A percentile compares a stretch with the other conserved stretches of the same genome.
Conservation (phyloP, 2,329 filamentous ascomycete species). For the Diaporthe capsici region DNA sequence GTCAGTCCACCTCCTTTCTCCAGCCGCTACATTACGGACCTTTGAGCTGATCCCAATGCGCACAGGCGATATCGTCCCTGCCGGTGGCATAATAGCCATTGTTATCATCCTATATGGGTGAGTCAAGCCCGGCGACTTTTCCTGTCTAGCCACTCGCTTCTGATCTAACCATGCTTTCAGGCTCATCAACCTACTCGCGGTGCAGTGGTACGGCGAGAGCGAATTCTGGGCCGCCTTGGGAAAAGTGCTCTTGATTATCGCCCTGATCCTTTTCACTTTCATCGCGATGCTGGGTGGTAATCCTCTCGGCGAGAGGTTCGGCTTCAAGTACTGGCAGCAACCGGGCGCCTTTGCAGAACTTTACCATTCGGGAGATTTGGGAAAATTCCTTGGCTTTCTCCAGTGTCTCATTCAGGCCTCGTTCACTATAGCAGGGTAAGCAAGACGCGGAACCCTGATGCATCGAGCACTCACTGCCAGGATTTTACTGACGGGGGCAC, state of each 20-base stretch:
- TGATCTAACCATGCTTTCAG: background rate
- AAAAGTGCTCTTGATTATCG: slow-evolving; percentile 80
- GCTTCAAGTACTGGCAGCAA: slow-evolving; percentile 77
- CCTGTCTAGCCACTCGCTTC: background rate
- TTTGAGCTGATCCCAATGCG: background rate
- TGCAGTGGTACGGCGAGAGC: slow-evolving; percentile 33
- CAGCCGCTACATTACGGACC: background rate
- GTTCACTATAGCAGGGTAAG: slow-evolving; percentile 72
- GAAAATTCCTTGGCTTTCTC: slow-evolving; percentile 82
- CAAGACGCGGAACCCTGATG: background rate
- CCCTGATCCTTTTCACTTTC: slow-evolving; percentile 82
- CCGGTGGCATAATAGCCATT: slow-evolving; percentile 71
- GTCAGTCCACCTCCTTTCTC: slow-evolving; percentile 41
- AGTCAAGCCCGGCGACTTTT: slow-evolving; percentile 46
- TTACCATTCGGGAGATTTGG: slow-evolving; percentile 74
- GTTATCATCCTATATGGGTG: slow-evolving; percentile 64
- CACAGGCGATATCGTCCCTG: slow-evolving; percentile 60
- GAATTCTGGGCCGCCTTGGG: slow-evolving; percentile 79
- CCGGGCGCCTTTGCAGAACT: slow-evolving; percentile 80
- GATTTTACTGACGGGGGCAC: background rate
- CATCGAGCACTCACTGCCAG: background rate
- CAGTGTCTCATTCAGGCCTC: slow-evolving; percentile 80
- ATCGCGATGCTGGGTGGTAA: slow-evolving; percentile 88
- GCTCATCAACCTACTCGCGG: slow-evolving; percentile 47
- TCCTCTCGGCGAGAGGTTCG: slow-evolving; percentile 78